Base-by-base conservation (phyloP, 805 yeast genomes). In the Ogataea paradorogensis region DNA sequence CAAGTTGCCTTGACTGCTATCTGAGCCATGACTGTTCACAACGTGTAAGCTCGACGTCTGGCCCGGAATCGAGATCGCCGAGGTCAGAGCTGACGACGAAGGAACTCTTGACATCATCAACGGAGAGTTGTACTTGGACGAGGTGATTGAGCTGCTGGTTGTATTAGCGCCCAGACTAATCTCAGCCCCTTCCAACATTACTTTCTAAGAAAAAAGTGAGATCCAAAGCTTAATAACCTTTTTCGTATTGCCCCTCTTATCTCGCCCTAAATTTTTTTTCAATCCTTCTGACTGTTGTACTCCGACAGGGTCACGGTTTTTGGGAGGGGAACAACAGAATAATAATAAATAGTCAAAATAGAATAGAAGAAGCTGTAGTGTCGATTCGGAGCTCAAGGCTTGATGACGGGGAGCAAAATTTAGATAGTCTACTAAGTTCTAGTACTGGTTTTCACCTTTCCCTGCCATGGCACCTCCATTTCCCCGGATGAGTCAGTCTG, bases 1-100 rank as follows among this genome's bases (percentile, higher is more conserved):
- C 40, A 43, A 13, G 32, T 40, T 28, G 7, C 34, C 29, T 21
- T 35, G 37, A 15, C 30, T 32, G 20, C 20, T 26, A 18, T 39
- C 33, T 16, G 48, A 45, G 27, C 30, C 40, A 31, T 40, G 34
- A 31, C 46, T 43, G 34, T 35, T 44, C 13, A 34, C 39, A 14
- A 43, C 26, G 24, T 47, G 46, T n/a, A 51, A 34, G 24, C 47
- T 45, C 15, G 54, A 43, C 14, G 58, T 53, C 38, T 55, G 58
- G 13, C 59, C 58, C 4, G 59, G 59, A 3, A 55, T 51, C 21
- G 58, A 52, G 23, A 53, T 52, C 15, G 59, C 49, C 15, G 59
- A 53, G 15, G 55, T 53, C 23, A 52, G 36, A 15, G 53, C 55
- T 2, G 59, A 48, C 11, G 45, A 42, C 7, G 55, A 51, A 5